Evolutionary conservation across 768 basidiomycete genomes (phyloP), one percentile per base, ranked within the genome.

Genomic region (Udeniomyces megalosporus): DNA sequence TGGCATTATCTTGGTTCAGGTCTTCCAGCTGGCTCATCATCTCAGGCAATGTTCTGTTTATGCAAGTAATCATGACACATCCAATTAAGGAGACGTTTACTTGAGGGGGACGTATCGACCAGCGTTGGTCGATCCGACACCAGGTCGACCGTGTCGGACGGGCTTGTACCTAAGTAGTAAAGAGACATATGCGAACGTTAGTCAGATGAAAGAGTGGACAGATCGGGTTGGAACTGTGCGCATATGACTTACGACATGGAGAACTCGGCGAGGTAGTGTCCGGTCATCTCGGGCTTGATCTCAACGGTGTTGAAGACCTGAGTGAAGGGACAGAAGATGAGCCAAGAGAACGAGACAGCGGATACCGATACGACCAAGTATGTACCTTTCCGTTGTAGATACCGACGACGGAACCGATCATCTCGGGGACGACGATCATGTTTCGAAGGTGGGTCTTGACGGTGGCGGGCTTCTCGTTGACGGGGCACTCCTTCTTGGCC

Each of bases 361-460:
- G 31, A n/a, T 11, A 22, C 15, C 10, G 56, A 11, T n/a, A n/a
- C 26, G 38, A 46, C 26, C 17, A 22, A n/a, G 3, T 7, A 50
- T 48, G 26, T 0, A 58, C 60, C 66, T 67, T 67, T 51, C 66
- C 66, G 66, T 65, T 93, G 84, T 99, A 97, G 74, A 97, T 93
- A 66, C 95, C 95, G 67, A 96, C 84, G 68, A 97, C 88, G 71
- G 83, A 85, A 66, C 95, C 95, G 76, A 99, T 96, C 95, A 99
- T 97, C 80, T 99, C 95, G 54, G 95, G 95, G 64, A 99, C 95
- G 76, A 99, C 85, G 76, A 97, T 93, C 95, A 99, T 97, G 78
- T 97, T 85, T 71, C 95, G 89, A 70, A 99, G 80, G 77, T 99
- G 95, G 62, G 95, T 99, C 82, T 97, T 99, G 72, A 99, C 93